These are phyloP conservation scores for Acanthamoeba culbertsoni DNA, from an alignment of 208 protist genomes.

Conservation along the genomic window DNA sequence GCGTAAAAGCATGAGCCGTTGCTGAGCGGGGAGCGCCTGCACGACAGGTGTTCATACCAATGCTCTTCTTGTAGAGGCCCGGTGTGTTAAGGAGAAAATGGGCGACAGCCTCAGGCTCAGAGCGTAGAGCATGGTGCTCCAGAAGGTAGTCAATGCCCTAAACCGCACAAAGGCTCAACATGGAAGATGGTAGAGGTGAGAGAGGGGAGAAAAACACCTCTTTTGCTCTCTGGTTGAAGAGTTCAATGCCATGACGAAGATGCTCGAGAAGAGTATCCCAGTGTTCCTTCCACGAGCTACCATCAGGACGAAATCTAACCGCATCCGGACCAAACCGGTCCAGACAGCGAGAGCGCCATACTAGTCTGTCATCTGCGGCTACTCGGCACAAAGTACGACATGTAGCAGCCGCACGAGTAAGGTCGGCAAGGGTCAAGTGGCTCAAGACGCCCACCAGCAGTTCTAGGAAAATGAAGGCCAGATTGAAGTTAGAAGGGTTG, in stretches of 20 bases:
- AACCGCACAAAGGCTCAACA: background rate
- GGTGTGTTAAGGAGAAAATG: background rate
- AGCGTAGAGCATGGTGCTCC: background rate
- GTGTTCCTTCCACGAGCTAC: constrained; percentile 3
- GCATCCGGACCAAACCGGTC: background rate
- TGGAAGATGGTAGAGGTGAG: background rate
- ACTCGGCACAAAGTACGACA: background rate
- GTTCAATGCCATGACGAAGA: background rate
- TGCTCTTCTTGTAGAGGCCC: background rate
- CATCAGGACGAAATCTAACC: background rate
- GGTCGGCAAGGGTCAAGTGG: background rate
- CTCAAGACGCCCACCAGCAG: background rate
- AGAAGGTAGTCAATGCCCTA: background rate
- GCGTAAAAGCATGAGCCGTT: too few species aligned
- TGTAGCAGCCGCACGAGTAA: background rate
- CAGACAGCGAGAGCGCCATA: background rate
- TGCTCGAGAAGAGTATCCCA: background rate
- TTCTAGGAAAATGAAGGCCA: too few species aligned
- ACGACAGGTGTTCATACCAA: background rate
- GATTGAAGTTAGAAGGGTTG: background rate
- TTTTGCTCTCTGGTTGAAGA: background rate
- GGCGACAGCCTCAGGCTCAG: background rate
- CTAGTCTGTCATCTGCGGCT: background rate
- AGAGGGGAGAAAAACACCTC: background rate
- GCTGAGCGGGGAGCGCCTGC: background rate